Evolutionary conservation across 441 rosid species (phyloP), one percentile per base, ranked within the genome.

Genomic region (Viola pubescens): DNA sequence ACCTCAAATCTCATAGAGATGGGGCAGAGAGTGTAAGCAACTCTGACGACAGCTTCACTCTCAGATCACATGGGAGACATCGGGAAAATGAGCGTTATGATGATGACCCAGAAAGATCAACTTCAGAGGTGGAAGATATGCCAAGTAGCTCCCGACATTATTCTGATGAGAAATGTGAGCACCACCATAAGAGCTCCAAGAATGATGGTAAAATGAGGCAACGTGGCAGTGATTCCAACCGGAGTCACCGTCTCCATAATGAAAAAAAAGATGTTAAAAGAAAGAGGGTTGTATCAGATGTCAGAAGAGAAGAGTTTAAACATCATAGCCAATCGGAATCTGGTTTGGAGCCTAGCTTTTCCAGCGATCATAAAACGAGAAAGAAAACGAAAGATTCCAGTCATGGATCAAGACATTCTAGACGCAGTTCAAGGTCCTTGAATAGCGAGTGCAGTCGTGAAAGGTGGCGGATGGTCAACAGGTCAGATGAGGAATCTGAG

Each of bases 391-490:
- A 50, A 53, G 67, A 56, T 26, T 63, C 61, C 55, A 59, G 73
- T 66, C 59, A 52, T 48, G 58, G 70, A 37, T 70, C 74, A 43
- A 50, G 71, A 51, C 73, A 63, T 55, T 65, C 79, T 9, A 52
- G 59, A 72, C 58, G 64, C 48, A 71, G 54, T 10, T 59, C 62
- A 40, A 71, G 58, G 63, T 53, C 67, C 3, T 48, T 44, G 43
- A 43, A 54, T 44, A 54, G 71, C 49, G 70, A 73, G 48, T 40
- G 5, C 37, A 60, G 59, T 65, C 70, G 49, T 58, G 80, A 76
- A 58, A 71, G 81, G 67, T 73, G 81, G 86, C 75, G 42, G 64
- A 81, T 74, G 86, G 57, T 43, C 13, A 54, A 71, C 48, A 62
- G 68, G 34, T 63, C 70, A 42, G 72, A 64, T 47, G 70, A 54